A percentile compares a stretch with the other conserved stretches of the same genome.
These are phyloP conservation scores for Graphiopsis chlorocephala DNA, from an alignment of 2,329 filamentous ascomycete species.

Conservation along the genomic window DNA sequence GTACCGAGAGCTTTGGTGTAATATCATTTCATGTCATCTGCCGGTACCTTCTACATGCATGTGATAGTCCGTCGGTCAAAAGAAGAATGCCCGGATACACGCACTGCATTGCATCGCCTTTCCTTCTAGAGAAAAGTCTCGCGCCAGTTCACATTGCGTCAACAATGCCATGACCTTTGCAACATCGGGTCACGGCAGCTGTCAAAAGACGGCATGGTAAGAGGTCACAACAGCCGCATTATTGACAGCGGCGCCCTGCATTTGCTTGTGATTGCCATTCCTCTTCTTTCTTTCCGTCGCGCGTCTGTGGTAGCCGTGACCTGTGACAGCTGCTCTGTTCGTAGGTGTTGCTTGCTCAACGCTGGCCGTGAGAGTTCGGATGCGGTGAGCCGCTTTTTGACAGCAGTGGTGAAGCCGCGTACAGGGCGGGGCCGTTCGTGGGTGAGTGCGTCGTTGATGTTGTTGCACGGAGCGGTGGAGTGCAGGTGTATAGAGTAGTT, in stretches of 20 bases:
- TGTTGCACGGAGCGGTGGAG: neutral
- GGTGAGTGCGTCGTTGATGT: neutral
- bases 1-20: neutral
- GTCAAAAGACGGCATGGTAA: neutral
- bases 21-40: neutral
- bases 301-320: neutral
- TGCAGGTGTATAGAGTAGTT: neutral
- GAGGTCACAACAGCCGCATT: neutral
- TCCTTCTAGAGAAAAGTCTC: neutral
- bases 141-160: neutral
- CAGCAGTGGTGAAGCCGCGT: neutral
- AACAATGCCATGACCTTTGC: neutral
- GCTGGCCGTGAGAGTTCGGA: neutral
- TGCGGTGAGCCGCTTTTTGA: neutral
- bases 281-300: neutral
- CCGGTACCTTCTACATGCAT: neutral
- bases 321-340: neutral
- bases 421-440: neutral
- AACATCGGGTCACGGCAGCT: neutral
- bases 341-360: neutral
- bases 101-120: neutral
- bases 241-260: slow-evolving; percentile 10
- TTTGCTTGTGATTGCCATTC: neutral
- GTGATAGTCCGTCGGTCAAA: neutral
- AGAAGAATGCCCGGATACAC: neutral